Evolutionary conservation across 768 basidiomycete genomes (phyloP), one percentile per base, ranked within the genome.

Genomic region (Rhodotorula sphaerocarpa): DNA sequence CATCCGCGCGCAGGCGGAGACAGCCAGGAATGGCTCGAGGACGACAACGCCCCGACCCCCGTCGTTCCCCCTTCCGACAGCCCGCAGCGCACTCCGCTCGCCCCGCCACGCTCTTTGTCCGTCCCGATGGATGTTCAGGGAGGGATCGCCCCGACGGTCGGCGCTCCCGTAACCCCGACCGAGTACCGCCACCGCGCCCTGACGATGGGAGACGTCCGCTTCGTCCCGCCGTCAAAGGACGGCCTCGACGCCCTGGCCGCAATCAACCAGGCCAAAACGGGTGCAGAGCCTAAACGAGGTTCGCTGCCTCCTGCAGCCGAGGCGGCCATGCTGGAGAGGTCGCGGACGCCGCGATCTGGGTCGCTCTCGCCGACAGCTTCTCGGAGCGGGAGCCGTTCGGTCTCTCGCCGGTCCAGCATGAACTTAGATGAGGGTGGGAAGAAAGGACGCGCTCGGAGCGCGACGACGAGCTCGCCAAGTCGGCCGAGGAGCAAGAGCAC

Each of bases 221-320:
- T 43, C 36, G 25, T 47, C 23, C 55, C 36, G 10, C 20, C 47
- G 30, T 30, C 16, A 11, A 50, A 16, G 21, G 51, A 50, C n/a
- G 66, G 66, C 28, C 66, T 67, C 55, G 59, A 57, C 45, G 66
- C 66, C 5, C 61, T 67, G 43, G 65, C 61, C 11, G 43, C 50
- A n/a, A 50, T 67, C 57, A 67, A 66, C 44, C n/a, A 3, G 11
- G 21, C 56, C 20, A 39, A 23, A 0, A 10, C 55, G 34, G 43
- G 9, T 28, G n/a, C 44, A 2, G 30, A 27, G 46, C 23, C 56
- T 14, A 39, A 44, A 1, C 30, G 51, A 4, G 28, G 31, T n/a
- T 50, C 60, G 27, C 27, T 11, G 14, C 7, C 34, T n/a, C 12
- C 16, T 5, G n/a, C 34, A 12, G 30, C n/a, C 50, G 25, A 10